phyloP scores from a whole-genome alignment of 352 stramenopile genomes.

The Globisporangium yorkense region DNA sequence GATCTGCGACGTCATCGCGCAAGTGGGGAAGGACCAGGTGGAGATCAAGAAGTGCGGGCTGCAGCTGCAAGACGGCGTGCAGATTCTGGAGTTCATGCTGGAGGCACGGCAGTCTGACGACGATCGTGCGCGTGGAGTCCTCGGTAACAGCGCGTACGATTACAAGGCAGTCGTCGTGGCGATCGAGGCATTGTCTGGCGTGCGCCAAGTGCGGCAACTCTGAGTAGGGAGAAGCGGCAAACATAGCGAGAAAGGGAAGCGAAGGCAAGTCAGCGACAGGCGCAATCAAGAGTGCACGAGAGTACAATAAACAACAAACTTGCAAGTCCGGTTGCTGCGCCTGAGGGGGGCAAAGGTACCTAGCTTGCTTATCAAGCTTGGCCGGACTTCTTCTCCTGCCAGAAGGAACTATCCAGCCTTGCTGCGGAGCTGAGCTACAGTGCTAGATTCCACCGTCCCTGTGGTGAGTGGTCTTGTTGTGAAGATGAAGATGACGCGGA shows the following conservation, averaged over 20 bases:
- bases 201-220: conserved; percentile 26
- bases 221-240: background rate
- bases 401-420: background rate
- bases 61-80: conserved; percentile 64
- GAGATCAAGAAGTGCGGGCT: conserved; percentile 83
- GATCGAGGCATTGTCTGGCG: conserved; percentile 36
- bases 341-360: background rate
- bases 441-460: background rate
- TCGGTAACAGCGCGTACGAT: conserved; percentile 1
- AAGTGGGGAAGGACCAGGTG: conserved; percentile 46
- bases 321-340: too few relatives aligned
- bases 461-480: background rate
- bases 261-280: too few relatives aligned
- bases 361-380: background rate
- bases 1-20: conserved; percentile 71
- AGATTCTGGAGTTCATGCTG: conserved; percentile 75
- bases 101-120: conserved; percentile 26
- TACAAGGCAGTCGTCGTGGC: conserved; percentile 29
- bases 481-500: background rate
- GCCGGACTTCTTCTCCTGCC: background rate
- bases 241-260: too few relatives aligned
- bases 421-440: background rate
- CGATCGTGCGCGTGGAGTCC: conserved; percentile 11
- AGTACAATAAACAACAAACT: too few relatives aligned
- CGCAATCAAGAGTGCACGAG: too few relatives aligned